A percentile compares a stretch with the other conserved stretches of the same genome.
These are phyloP conservation scores for Tulasnella sp. DNA, from an alignment of 768 basidiomycete species.

Conservation along the genomic window DNA sequence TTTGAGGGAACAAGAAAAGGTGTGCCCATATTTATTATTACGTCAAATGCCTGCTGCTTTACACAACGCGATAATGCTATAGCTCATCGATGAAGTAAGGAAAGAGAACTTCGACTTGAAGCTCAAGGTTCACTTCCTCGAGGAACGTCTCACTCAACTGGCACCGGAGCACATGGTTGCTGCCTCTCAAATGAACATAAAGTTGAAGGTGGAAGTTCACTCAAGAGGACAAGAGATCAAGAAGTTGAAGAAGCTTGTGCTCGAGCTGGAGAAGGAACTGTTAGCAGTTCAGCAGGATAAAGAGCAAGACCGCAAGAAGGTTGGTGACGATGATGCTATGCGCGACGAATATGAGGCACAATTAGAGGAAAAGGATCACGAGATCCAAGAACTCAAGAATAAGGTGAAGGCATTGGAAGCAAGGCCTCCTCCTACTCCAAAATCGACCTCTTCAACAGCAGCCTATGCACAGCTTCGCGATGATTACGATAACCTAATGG, in stretches of 20 bases:
- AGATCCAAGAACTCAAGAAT: conserved; percentile 52
- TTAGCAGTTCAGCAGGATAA: neutral
- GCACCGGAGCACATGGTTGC: conserved; percentile 89
- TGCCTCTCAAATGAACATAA: conserved; percentile 83
- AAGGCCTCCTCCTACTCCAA: conserved; percentile 16
- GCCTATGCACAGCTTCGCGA: conserved; percentile 44
- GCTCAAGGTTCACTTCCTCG: conserved; percentile 87
- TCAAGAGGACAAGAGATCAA: conserved; percentile 83
- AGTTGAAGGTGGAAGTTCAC: conserved; percentile 84
- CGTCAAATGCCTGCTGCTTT: too few species aligned
- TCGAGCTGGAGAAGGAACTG: conserved; percentile 63
- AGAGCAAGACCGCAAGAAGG: conserved; percentile 49
- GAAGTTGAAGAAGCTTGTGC: conserved; percentile 76
- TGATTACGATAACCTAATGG: conserved; percentile 49
- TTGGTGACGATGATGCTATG: conserved; percentile 21
- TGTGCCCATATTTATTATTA: neutral
- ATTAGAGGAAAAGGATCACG: conserved; percentile 58
- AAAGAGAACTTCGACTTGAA: conserved; percentile 97
- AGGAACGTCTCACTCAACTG: conserved; percentile 80
- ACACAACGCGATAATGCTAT: conserved; percentile 1
- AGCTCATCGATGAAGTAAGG: conserved; percentile 93
- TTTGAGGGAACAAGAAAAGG: conserved; percentile 93
- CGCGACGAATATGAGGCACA: conserved; percentile 22
- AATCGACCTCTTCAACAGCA: conserved; percentile 24
- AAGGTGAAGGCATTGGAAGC: conserved; percentile 23